phyloP scores from a whole-genome alignment of 1,284 basidiomycete genomes.

The Cryptococcus floricola region DNA sequence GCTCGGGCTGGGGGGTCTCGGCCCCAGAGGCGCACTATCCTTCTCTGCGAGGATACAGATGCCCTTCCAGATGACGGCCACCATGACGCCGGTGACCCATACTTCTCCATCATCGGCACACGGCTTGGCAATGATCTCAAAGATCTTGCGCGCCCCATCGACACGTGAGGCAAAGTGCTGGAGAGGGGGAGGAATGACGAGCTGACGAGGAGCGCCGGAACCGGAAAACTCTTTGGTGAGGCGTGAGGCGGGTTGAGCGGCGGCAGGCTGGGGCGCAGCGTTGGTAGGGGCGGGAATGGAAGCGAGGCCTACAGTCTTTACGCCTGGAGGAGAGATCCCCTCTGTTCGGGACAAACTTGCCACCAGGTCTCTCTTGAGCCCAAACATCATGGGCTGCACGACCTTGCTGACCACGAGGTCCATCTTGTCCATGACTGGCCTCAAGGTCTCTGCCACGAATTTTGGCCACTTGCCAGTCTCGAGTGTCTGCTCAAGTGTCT shows the following conservation, averaged over 20 bases:
- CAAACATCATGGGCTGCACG: conserved; percentile 43
- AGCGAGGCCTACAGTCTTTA: conserved; percentile 37
- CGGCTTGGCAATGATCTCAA: conserved; percentile 43
- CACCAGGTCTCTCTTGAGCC: conserved; percentile 46
- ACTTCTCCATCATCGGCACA: conserved; percentile 49
- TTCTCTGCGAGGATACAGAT: conserved; percentile 44
- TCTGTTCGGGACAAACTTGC: conserved; percentile 32
- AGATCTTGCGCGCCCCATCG: conserved; percentile 42
- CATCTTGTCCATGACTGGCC: conserved; percentile 57
- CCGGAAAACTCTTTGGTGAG: conserved; percentile 39
- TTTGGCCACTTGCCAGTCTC: conserved; percentile 46
- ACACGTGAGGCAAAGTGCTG: conserved; percentile 48
- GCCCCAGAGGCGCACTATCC: conserved; percentile 11
- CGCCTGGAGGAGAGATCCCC: conserved; percentile 32
- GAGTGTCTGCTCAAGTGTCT: conserved; percentile 46
- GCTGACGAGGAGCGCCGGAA: conserved; percentile 28
- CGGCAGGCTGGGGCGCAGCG: conserved; percentile 26
- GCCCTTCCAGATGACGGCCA: conserved; percentile 48
- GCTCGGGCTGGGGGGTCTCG: conserved; percentile 40
- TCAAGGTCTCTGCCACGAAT: conserved; percentile 57
- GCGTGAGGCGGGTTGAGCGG: conserved; percentile 22
- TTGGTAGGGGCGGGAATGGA: conserved; percentile 29
- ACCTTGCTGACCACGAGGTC: conserved; percentile 50
- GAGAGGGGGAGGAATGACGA: conserved; percentile 41
- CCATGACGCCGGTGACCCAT: conserved; percentile 49